Evolutionary conservation across 257 asterid species (phyloP).

Genomic region (Penstemon newberryi): DNA sequence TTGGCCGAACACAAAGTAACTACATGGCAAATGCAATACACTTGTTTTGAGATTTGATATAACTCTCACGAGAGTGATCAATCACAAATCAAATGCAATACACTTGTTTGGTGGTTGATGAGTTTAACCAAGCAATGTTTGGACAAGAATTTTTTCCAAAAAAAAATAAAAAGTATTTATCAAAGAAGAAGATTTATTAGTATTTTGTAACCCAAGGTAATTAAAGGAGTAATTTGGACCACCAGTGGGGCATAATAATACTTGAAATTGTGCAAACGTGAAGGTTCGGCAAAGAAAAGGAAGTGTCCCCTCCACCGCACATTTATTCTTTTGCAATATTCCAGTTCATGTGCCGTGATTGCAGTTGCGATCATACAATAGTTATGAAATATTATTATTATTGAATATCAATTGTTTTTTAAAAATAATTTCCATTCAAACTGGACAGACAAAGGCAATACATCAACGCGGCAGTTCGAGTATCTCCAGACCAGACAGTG

Average conservation of each 20-base stretch:
- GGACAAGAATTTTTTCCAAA: too few relatives aligned
- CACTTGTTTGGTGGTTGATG: too few relatives aligned
- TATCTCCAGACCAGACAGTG: background rate
- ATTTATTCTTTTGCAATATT: background rate
- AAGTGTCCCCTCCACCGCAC: conserved; percentile 6
- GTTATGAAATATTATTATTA: background rate
- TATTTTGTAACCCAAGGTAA: background rate
- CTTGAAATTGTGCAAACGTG: conserved; percentile 40
- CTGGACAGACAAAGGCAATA: too few relatives aligned
- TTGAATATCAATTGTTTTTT: background rate
- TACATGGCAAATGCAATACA: too few relatives aligned
- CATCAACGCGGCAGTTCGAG: background rate
- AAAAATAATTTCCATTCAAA: background rate
- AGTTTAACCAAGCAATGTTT: too few relatives aligned
- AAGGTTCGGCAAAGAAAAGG: conserved; percentile 31
- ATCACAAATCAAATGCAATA: too few relatives aligned
- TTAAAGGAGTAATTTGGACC: background rate
- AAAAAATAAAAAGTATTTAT: background rate
- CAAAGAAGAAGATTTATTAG: background rate
- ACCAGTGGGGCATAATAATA: conserved; percentile 26
- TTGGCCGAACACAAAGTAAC: too few relatives aligned
- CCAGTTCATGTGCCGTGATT: conserved; percentile 37
- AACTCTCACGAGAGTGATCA: too few relatives aligned
- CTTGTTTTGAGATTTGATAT: too few relatives aligned
- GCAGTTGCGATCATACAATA: conserved; percentile 16